These are phyloP conservation scores for Boletus vermiculosoides DNA, from an alignment of 768 basidiomycete species.

Conservation along the genomic window DNA sequence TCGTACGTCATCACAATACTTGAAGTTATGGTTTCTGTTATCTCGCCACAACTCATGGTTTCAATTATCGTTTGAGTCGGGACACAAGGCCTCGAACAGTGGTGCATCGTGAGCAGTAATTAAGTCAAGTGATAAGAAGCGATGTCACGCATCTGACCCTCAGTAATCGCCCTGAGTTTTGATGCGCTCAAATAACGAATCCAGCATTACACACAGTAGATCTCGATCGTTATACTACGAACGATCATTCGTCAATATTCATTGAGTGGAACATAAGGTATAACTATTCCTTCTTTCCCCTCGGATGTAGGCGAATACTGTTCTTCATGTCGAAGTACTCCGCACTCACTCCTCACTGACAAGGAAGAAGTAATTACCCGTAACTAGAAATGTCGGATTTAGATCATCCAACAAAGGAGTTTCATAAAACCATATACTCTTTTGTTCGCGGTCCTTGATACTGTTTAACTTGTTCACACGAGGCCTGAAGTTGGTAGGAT, in stretches of 20 bases:
- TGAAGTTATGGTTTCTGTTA: too few relatives aligned
- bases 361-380: slow-evolving; percentile 92
- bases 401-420: slow-evolving; percentile 5
- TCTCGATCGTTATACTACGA: slow-evolving; percentile 9
- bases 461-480: slow-evolving; percentile 84
- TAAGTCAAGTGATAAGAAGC: neutral
- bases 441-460: slow-evolving; percentile 88
- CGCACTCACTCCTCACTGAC: slow-evolving; percentile 65
- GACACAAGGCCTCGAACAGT: neutral
- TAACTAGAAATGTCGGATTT: slow-evolving; percentile 40
- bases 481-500: slow-evolving; percentile 91
- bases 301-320: neutral
- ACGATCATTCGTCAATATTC: slow-evolving; percentile 9
- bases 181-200: slow-evolving; percentile 13
- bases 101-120: neutral
- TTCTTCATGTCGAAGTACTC: neutral
- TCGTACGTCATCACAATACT: too few relatives aligned
- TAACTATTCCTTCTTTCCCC: slow-evolving; percentile 15
- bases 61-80: neutral
- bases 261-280: slow-evolving; percentile 1
- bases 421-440: slow-evolving; percentile 48
- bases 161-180: neutral
- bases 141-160: neutral
- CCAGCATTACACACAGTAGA: slow-evolving; percentile 4
- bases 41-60: too few relatives aligned